Evolutionary conservation across 1,139 yeast species (phyloP), one percentile per base, ranked within the genome.

Genomic region (Yamadazyma membranifaciens): DNA sequence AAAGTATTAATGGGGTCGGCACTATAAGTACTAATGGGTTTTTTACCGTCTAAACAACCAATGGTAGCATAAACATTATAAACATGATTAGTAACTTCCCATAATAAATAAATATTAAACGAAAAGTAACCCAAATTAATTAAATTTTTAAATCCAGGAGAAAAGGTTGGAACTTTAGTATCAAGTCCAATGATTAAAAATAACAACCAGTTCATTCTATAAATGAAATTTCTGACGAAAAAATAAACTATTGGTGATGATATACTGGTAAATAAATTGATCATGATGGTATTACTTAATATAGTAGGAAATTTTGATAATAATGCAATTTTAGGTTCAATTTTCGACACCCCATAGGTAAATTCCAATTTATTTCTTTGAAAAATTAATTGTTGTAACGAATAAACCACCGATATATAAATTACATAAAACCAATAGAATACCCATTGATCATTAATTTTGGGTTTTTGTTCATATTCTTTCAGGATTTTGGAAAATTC

Each of bases 21-120:
- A 13, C 92, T 80, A 37, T 79, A 70, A 6, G 81, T 69, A 33
- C 92, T 81, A 25, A 89, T 73, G 15, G 87, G 80, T 43, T 79
- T 80, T 20, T 83, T 82, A 27, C 87, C 80, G 52, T 85, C 88
- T 38, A 85, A 61, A 49, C 98, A 92, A 0, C 97, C 96, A 45
- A 87, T 75, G 7, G 89, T 75, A 55, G 91, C 75, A 59, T 87
- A 91, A 3, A 88, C 83, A 47, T 79, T 70, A 56, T 81, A 89
- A 2, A 81, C 67, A 44, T 78, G 74, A 58, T 86, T 84, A 27
- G 78, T 62, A 9, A 78, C 45, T 50, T 83, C 89, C 86, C 89
- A 85, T 15, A 70, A 53, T 32, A 73, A 51, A 3, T 73, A 50
- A 4, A 74, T 48, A 9, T 73, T 52, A 45, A 72, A 67, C 4